These are phyloP conservation scores for Xerocomus brunneocitrinus DNA, from an alignment of 768 basidiomycete species.

Conservation along the genomic window DNA sequence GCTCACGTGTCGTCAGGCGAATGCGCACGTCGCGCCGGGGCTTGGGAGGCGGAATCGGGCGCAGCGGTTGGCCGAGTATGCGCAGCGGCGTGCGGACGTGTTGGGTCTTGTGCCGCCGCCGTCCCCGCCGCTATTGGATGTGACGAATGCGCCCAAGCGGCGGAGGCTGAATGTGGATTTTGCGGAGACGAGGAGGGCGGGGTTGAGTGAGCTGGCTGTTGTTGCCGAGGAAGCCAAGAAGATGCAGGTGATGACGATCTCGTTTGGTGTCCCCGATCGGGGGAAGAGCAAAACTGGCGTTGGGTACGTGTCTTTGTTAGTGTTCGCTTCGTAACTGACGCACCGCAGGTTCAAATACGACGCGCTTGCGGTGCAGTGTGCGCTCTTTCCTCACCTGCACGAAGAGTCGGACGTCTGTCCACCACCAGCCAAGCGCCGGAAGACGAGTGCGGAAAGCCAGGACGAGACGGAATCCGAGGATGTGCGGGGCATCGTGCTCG, in stretches of 20 bases:
- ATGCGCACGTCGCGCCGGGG: constrained; percentile 49
- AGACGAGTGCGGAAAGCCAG: constrained; percentile 12
- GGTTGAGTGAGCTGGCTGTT: constrained; percentile 17
- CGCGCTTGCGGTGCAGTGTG: constrained; percentile 37
- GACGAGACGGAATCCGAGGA: constrained; percentile 10
- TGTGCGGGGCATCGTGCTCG: constrained; percentile 23
- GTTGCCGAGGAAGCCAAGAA: constrained; percentile 37
- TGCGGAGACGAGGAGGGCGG: constrained; percentile 17
- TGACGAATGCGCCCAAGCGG: constrained; percentile 35
- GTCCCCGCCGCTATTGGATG: constrained; percentile 27
- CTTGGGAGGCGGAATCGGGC: constrained; percentile 56
- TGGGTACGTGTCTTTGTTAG: constrained; percentile 37
- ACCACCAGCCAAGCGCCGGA: constrained; percentile 27
- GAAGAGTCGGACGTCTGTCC: constrained; percentile 13
- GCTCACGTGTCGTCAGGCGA: constrained; percentile 36
- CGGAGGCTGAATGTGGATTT: constrained; percentile 24
- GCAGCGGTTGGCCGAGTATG: constrained; percentile 66
- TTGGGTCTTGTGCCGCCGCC: constrained; percentile 26
- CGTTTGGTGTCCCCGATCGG: constrained; percentile 39
- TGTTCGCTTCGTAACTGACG: not conserved
- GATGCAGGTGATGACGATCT: constrained; percentile 44
- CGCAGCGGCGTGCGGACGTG: constrained; percentile 52
- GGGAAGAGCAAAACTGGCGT: constrained; percentile 34
- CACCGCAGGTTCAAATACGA: constrained; percentile 50
- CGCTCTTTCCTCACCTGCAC: constrained; percentile 40